Conservation (phyloP, 2,329 filamentous ascomycete genomes). For the Aspergillus fischeri region DNA sequence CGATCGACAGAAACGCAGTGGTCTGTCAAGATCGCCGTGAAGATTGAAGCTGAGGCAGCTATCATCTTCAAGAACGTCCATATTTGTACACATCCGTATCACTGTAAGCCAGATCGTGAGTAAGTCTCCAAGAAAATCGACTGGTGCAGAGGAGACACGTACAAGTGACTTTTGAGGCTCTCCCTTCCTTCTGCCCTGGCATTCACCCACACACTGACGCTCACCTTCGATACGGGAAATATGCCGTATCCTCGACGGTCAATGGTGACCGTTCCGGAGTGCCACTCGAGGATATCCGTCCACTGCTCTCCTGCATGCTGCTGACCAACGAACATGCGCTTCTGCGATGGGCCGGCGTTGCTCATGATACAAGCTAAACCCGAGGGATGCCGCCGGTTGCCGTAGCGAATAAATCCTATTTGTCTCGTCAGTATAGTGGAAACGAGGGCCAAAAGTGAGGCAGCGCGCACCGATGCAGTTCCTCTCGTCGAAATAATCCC, state of each 20-base stretch:
- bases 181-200: constrained; percentile 50
- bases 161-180: constrained; percentile 41
- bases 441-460: not conserved
- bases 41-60: constrained; percentile 20
- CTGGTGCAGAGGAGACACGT: constrained; percentile 20
- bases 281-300: constrained; percentile 59
- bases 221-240: constrained; percentile 53
- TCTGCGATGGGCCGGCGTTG: constrained; percentile 46
- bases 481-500: constrained; percentile 59
- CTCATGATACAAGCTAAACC: constrained; percentile 58
- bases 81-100: constrained; percentile 10
- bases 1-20: not conserved
- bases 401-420: constrained; percentile 50
- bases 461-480: constrained; percentile 53
- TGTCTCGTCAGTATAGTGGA: not conserved
- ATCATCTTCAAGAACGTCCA: constrained; percentile 20
- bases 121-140: not conserved
- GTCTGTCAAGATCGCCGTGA: not conserved
- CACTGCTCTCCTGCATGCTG: constrained; percentile 57
- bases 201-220: constrained; percentile 61
- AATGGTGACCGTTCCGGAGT: constrained; percentile 54
- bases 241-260: constrained; percentile 55
- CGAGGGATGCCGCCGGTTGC: constrained; percentile 46
- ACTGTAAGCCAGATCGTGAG: constrained; percentile 1
- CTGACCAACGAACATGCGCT: constrained; percentile 60